Evolutionary conservation across 1,139 yeast species (phyloP).

Genomic region (Spathaspora sp.): DNA sequence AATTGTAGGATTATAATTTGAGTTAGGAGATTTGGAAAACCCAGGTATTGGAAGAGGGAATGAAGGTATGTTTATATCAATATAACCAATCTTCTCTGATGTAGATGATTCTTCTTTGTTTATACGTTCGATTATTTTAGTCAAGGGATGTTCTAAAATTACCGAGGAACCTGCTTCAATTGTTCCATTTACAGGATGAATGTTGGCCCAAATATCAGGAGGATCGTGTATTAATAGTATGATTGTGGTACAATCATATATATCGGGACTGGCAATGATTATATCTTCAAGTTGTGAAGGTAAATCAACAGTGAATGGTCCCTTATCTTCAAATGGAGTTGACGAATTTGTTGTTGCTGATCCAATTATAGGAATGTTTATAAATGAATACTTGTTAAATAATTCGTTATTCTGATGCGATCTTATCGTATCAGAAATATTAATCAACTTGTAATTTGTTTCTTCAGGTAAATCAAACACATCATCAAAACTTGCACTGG

Average conservation of each 20-base stretch:
- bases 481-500: constrained; percentile 39
- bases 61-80: constrained; percentile 79
- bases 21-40: constrained; percentile 20
- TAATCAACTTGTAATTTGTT: constrained; percentile 37
- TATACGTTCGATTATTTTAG: constrained; percentile 36
- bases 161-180: constrained; percentile 74
- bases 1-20: constrained; percentile 56
- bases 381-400: constrained; percentile 56
- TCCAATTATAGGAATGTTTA: constrained; percentile 63
- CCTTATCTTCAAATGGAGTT: constrained; percentile 18
- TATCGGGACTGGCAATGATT: constrained; percentile 72
- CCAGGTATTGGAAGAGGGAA: constrained; percentile 33
- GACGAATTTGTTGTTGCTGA: neutral
- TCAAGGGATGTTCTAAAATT: constrained; percentile 48
- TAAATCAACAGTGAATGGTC: constrained; percentile 41
- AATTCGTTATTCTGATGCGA: constrained; percentile 63
- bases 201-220: constrained; percentile 88
- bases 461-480: constrained; percentile 33
- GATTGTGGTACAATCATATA: constrained; percentile 62
- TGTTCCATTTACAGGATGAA: constrained; percentile 77
- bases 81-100: constrained; percentile 64
- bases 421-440: constrained; percentile 71
- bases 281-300: constrained; percentile 62
- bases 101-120: constrained; percentile 18
- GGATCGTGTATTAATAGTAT: constrained; percentile 85